Percentiles rank a stretch among this genome's conserved stretches.
phyloP scores from a whole-genome alignment of 2,329 filamentous ascomycete genomes.

The Arachnopeziza araneosa region DNA sequence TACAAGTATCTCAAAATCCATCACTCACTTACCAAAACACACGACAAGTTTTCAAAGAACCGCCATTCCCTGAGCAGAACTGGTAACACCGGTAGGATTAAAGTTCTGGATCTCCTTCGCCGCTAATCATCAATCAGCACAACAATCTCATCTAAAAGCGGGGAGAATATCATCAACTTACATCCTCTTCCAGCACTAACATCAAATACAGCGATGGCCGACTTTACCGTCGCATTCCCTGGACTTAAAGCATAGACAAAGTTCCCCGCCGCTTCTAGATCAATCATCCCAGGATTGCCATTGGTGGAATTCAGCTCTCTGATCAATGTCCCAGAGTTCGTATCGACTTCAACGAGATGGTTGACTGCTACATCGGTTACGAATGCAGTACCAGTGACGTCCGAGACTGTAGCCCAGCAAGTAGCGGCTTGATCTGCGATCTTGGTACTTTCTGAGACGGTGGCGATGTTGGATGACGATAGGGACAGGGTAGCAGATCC shows the following conservation, averaged over 20 bases:
- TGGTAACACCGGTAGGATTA: conserved; percentile 20
- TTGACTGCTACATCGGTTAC: conserved; percentile 51
- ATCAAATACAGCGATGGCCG: conserved; percentile 37
- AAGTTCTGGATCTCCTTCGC: conserved; percentile 36
- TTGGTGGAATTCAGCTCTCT: conserved; percentile 37
- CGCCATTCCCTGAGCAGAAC: conserved; percentile 34
- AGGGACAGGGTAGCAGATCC: conserved; percentile 46
- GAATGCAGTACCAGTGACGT: conserved; percentile 45
- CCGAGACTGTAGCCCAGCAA: conserved; percentile 52
- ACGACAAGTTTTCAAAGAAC: conserved; percentile 3
- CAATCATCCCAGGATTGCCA: conserved; percentile 49
- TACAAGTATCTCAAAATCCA: too few relatives aligned
- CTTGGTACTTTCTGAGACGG: conserved; percentile 22
- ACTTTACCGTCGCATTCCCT: conserved; percentile 16
- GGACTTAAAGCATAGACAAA: conserved; percentile 50
- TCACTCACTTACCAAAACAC: not conserved
- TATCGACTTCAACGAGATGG: conserved; percentile 51
- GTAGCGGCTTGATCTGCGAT: conserved; percentile 50
- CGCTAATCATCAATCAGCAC: conserved; percentile 4
- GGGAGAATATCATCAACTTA: conserved; percentile 7
- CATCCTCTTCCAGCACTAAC: conserved; percentile 27
- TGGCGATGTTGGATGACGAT: conserved; percentile 39
- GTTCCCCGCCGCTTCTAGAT: conserved; percentile 45
- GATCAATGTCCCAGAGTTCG: conserved; percentile 43
- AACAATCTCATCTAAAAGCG: not conserved